Base-by-base conservation (phyloP, 139 green algal genomes). In the Haematococcus lacustris region DNA sequence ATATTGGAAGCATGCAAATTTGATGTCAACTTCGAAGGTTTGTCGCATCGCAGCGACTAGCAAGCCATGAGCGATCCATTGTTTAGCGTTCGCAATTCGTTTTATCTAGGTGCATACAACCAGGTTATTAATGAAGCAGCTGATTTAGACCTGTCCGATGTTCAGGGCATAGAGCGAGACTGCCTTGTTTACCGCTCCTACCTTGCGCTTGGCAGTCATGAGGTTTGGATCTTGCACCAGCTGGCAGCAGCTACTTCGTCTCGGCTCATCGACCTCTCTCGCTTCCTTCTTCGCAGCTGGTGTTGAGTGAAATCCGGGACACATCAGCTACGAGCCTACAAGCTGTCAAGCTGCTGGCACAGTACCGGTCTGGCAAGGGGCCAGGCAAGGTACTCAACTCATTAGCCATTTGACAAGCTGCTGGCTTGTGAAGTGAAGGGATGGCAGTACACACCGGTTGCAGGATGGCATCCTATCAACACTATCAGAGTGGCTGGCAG, bases 71-170 rank as follows among this genome's bases (percentile, higher is more conserved):
- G 60, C 0, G 91, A 97, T 68, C 70, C 80, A 2, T 74, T 99
- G 23, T 98, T 97, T 64, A 71, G 83, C 2, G 74, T 97, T 35
- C 75, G 86, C 9, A 99, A 97, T 85, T 86, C 83, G 51, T 98
- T 97, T 66, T 95, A 95, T 67, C 70, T 98, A 2, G 95, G 95
- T 2, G 92, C 91, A 21, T 98, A 92, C 75, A 93, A 98, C 82
- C 83, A 78, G 0, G 90, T 89, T 0, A 93, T 98, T 38, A 95
- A 93, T 43, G 95, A 98, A 59, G 91, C 88, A 7, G 71, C 82
- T 21, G 83, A 96, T 43, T 71, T 98, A 6, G 82, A 81, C 30
- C 75, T 98, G 38, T 83, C 76, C n/a, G 90, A 94, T 3, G 64
- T 74, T 3, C 87, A 97, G 34, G 69, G 73, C 28, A 76, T 92